phyloP scores from a whole-genome alignment of 345 rosid species.

The Hypericum perforatum region DNA sequence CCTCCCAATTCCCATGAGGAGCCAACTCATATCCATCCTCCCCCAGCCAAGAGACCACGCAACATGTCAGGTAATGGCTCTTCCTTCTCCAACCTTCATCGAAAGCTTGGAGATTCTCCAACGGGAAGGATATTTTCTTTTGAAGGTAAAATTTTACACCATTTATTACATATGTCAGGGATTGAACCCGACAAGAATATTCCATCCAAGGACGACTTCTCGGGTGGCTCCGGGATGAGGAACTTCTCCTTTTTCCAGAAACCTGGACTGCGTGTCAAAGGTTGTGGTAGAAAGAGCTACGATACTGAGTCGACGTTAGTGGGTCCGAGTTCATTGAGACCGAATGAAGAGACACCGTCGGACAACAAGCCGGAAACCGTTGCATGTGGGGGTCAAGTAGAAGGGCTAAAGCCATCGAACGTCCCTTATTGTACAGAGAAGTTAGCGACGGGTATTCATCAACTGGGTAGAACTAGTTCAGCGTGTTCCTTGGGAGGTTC shows the following conservation, averaged over 20 bases:
- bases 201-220: conserved; percentile 8
- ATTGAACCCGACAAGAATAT: neutral
- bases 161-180: too few relatives aligned
- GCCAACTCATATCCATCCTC: too few relatives aligned
- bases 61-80: too few relatives aligned
- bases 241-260: conserved; percentile 24
- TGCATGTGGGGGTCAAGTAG: conserved; percentile 4
- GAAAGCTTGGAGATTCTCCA: neutral
- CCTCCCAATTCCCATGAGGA: too few relatives aligned
- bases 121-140: neutral
- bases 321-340: conserved; percentile 6
- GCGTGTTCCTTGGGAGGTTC: conserved; percentile 34
- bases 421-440: too few relatives aligned
- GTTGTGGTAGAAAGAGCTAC: neutral
- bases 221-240: neutral
- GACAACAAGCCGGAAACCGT: conserved; percentile 43
- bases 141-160: too few relatives aligned
- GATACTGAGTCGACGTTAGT: conserved; percentile 3
- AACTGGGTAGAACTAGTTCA: conserved; percentile 25
- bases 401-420: too few relatives aligned
- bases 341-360: conserved; percentile 22
- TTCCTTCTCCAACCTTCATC: too few relatives aligned
- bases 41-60: too few relatives aligned
- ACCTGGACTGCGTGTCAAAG: conserved; percentile 5
- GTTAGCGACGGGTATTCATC: neutral